Conservation (phyloP, 202 grass and related monocot genomes). For the Eragrostis tef region DNA sequence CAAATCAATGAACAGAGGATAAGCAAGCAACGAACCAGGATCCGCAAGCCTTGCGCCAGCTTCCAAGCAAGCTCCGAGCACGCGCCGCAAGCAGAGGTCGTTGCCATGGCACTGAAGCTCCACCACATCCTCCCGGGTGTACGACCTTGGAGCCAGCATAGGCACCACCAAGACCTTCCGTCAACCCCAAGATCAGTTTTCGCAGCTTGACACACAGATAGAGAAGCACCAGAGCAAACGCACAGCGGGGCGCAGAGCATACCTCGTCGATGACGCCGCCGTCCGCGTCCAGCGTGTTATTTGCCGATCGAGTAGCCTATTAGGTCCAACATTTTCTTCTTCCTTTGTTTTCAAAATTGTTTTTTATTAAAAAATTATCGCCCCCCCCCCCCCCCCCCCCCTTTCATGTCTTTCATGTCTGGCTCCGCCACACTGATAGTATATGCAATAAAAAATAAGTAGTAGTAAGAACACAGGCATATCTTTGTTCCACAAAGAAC, state of each 20-base stretch:
- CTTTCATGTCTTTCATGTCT: too few species aligned
- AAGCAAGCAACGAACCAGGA: slow-evolving; percentile 58
- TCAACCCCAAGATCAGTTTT: not conserved
- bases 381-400: too few species aligned
- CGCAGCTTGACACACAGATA: not conserved
- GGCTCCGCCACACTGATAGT: too few species aligned
- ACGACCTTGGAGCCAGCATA: slow-evolving; percentile 89
- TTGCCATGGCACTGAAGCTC: slow-evolving; percentile 97
- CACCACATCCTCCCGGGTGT: slow-evolving; percentile 96
- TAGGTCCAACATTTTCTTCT: too few species aligned
- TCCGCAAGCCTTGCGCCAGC: slow-evolving; percentile 92
- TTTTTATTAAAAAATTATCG: too few species aligned
- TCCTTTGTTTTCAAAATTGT: too few species aligned
- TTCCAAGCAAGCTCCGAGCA: slow-evolving; percentile 85
- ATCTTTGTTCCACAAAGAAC: not conserved
- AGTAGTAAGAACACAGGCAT: not conserved
- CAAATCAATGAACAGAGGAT: not conserved
- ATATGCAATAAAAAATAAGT: not conserved
- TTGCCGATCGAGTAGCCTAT: too few species aligned
- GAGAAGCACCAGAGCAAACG: not conserved
- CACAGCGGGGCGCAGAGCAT: slow-evolving; percentile 33
- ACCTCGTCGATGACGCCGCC: slow-evolving; percentile 90
- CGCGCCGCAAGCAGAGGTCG: slow-evolving; percentile 78
- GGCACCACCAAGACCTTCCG: slow-evolving; percentile 78
- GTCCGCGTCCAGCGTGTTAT: slow-evolving; percentile 54